Conservation (phyloP, 352 stramenopile species). For the Phytophthora ramorum region DNA sequence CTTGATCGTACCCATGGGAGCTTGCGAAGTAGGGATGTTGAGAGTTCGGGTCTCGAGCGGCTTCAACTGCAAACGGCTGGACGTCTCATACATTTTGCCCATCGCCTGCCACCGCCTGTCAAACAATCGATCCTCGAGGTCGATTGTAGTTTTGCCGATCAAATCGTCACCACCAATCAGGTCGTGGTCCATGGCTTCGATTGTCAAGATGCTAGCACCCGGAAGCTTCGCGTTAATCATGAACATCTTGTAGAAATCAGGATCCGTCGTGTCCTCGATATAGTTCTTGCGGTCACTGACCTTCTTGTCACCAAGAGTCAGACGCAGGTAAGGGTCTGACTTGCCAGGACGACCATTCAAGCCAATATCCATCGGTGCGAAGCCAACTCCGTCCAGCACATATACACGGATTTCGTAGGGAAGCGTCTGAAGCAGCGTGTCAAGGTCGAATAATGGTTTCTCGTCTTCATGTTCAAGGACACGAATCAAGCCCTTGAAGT, state of each 20-base stretch:
- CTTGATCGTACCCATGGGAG: conserved; percentile 86
- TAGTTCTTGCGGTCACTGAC: conserved; percentile 92
- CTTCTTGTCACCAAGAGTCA: conserved; percentile 88
- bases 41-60: conserved; percentile 86
- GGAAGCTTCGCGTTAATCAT: conserved; percentile 87
- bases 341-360: conserved; percentile 85
- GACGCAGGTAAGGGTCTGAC: conserved; percentile 88
- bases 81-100: conserved; percentile 86
- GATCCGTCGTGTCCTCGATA: conserved; percentile 86
- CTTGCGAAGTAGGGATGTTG: conserved; percentile 83
- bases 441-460: conserved; percentile 75
- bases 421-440: conserved; percentile 69
- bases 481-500: conserved; percentile 93
- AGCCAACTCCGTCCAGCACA: conserved; percentile 84
- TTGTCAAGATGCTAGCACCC: conserved; percentile 86
- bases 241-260: conserved; percentile 94
- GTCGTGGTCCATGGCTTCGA: conserved; percentile 92
- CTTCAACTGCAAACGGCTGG: conserved; percentile 71
- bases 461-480: conserved; percentile 87
- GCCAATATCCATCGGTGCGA: conserved; percentile 88
- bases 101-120: conserved; percentile 89
- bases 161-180: conserved; percentile 91
- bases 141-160: conserved; percentile 93
- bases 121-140: conserved; percentile 94
- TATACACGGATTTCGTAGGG: conserved; percentile 91